A percentile compares a stretch with the other conserved stretches of the same genome.
Evolutionary conservation across 371 early-diverging fungal species (phyloP).

Genomic region (Mortierella sp.): DNA sequence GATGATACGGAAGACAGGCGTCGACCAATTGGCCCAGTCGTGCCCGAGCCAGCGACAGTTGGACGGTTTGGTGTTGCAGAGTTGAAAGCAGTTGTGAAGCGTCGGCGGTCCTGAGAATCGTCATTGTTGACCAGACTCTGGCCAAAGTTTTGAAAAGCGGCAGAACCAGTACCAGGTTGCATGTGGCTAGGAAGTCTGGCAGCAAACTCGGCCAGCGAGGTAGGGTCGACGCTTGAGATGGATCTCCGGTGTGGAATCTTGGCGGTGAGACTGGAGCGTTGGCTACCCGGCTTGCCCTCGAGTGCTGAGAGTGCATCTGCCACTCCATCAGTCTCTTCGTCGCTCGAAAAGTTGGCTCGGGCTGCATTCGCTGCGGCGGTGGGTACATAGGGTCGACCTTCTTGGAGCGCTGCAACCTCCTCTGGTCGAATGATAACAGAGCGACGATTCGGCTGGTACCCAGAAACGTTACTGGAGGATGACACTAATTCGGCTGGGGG

Average conservation of each 20-base stretch:
- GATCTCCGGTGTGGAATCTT: slow-evolving; percentile 25
- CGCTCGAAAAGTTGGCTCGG: slow-evolving; percentile 25
- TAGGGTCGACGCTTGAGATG: slow-evolving; percentile 36
- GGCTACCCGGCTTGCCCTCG: slow-evolving; percentile 36
- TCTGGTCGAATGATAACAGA: slow-evolving; percentile 52
- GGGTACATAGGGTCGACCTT: slow-evolving; percentile 35
- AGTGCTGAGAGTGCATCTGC: slow-evolving; percentile 50
- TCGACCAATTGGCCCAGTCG: slow-evolving; percentile 11
- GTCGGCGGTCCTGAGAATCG: slow-evolving; percentile 39
- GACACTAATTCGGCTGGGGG: slow-evolving; percentile 10
- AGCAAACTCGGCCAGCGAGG: slow-evolving; percentile 47
- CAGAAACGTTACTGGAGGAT: neutral
- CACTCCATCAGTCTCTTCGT: slow-evolving; percentile 38
- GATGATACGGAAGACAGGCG: slow-evolving; percentile 35
- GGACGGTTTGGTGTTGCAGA: slow-evolving; percentile 14
- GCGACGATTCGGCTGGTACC: slow-evolving; percentile 47
- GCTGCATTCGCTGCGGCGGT: slow-evolving; percentile 13
- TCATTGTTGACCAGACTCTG: slow-evolving; percentile 41
- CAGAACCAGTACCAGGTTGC: slow-evolving; percentile 35
- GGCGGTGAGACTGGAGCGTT: slow-evolving; percentile 31
- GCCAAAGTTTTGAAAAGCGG: slow-evolving; percentile 40
- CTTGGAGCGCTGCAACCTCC: slow-evolving; percentile 47
- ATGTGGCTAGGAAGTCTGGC: slow-evolving; percentile 47
- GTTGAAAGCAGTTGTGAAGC: slow-evolving; percentile 50
- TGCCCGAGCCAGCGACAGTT: slow-evolving; percentile 12